These are phyloP conservation scores for Phytophthora multivora DNA, from an alignment of 352 stramenopile genomes.

Conservation along the genomic window DNA sequence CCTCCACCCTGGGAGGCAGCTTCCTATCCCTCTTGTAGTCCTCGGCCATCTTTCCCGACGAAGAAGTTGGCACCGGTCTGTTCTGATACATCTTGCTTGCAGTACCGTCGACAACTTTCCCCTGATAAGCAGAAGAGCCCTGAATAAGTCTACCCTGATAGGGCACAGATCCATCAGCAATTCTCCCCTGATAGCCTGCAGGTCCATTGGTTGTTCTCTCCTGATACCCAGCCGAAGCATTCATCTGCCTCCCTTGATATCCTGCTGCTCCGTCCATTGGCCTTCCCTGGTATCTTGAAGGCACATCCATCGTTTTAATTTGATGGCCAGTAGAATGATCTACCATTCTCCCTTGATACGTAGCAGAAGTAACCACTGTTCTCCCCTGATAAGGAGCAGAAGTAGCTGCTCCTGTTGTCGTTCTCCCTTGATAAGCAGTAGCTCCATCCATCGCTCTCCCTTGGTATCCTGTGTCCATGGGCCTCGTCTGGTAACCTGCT, in stretches of 20 bases:
- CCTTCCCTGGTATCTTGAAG: slow-evolving; percentile 9
- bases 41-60: slow-evolving; percentile 23
- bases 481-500: slow-evolving; percentile 1
- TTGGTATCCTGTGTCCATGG: slow-evolving; percentile 15
- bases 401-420: neutral
- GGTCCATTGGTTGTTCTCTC: neutral
- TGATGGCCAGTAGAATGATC: slow-evolving; percentile 12
- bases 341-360: slow-evolving; percentile 15
- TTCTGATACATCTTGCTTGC: slow-evolving; percentile 16
- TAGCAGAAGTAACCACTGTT: slow-evolving; percentile 5
- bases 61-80: neutral
- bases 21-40: slow-evolving; percentile 38
- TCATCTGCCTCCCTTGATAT: slow-evolving; percentile 17
- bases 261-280: slow-evolving; percentile 2
- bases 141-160: slow-evolving; percentile 14
- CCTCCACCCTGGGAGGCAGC: slow-evolving; percentile 23
- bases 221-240: slow-evolving; percentile 2
- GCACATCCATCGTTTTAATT: slow-evolving; percentile 1
- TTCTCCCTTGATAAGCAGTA: slow-evolving; percentile 8
- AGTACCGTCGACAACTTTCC: neutral
- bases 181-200: slow-evolving; percentile 6
- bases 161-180: neutral
- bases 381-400: slow-evolving; percentile 13
- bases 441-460: slow-evolving; percentile 2
- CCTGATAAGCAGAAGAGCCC: slow-evolving; percentile 5